Base-by-base conservation (phyloP, 192 early-diverging fungal genomes). In the Coemansia sp. region DNA sequence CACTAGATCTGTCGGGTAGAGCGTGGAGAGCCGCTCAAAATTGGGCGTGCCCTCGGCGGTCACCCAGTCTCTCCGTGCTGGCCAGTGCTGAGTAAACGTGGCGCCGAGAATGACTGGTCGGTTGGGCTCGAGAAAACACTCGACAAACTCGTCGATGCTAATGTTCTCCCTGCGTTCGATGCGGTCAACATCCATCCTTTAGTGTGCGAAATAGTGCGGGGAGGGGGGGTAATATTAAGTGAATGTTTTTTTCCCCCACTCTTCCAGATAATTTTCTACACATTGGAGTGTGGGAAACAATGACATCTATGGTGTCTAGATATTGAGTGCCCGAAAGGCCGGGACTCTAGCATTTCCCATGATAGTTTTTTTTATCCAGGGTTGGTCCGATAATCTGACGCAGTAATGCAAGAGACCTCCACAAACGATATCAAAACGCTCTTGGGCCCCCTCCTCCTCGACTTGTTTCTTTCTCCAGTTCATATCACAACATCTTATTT, bases 1-100 rank as follows among this genome's bases (percentile, higher is more conserved):
- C 20, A 89, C 90, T 11, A 68, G 34, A 1, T 77, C 61, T 2
- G 62, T 13, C 23, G 59, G 61, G 21, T 69, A 72, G 16, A 75
- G 62, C 58, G 50, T 28, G 4, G 75, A 69, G 21, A 88, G 82
- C 2, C 73, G 68, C 0, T 65, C 60, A 45, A 74, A 76, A 65
- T 72, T 45, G 12, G 70, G 69, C 20, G 14, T 31, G 37, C 64
- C 62, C 6, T 55, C 35, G 2, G 6, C 14, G 10, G 42, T 42
- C 0, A 87, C 83, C 89, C 89, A 91, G 56, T 86, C 75, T n/a
- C 71, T 64, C 9, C 86, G 76, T 7, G 85, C 84, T 8, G 65
- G 47, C 89, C 89, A 91, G 42, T 66, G 10, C 8, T 36, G 11
- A 0, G 76, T 80, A 26, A 72, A 56, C 5, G 23, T 2, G 2